Conservation (phyloP, 2,329 filamentous ascomycete species). For the Sporothrix humicola region DNA sequence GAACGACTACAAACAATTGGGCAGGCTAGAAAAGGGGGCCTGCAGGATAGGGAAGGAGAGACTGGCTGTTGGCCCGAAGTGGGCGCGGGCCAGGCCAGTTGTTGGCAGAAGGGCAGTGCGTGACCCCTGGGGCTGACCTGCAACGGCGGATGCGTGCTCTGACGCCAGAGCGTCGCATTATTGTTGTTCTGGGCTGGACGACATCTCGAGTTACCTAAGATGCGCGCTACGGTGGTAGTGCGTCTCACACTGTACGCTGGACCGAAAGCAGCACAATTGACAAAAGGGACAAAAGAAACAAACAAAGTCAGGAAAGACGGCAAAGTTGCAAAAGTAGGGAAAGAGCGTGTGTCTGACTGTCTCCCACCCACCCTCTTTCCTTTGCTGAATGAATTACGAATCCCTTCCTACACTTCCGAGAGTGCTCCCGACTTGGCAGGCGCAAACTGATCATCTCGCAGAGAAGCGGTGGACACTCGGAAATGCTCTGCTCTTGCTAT, state of each 20-base stretch:
- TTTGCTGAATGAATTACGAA: background rate
- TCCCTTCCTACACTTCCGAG: conserved; percentile 9
- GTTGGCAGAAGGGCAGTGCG: conserved; percentile 3
- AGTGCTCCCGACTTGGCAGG: conserved; percentile 10
- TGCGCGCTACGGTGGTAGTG: conserved; percentile 23
- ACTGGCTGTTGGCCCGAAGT: conserved; percentile 25
- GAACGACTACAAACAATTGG: conserved; percentile 11
- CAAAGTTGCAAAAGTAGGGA: background rate
- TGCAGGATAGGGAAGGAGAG: conserved; percentile 11
- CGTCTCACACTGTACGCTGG: background rate
- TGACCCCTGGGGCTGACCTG: conserved; percentile 24
- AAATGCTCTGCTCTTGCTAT: background rate
- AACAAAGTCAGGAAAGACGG: background rate
- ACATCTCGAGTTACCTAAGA: conserved; percentile 24
- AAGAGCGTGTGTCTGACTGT: conserved; percentile 24
- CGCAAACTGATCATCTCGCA: background rate
- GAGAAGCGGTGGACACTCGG: conserved; percentile 1
- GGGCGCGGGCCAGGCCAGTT: conserved; percentile 9
- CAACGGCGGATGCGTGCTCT: conserved; percentile 5
- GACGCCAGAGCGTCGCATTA: conserved; percentile 16
- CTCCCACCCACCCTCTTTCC: conserved; percentile 2
- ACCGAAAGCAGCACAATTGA: background rate
- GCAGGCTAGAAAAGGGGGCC: conserved; percentile 10
- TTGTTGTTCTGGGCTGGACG: background rate
- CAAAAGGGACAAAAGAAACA: background rate